Percentiles rank a stretch among this genome's conserved stretches.
Evolutionary conservation across 2,329 filamentous ascomycete genomes (phyloP).

Genomic region (Corynespora cassiicola): DNA sequence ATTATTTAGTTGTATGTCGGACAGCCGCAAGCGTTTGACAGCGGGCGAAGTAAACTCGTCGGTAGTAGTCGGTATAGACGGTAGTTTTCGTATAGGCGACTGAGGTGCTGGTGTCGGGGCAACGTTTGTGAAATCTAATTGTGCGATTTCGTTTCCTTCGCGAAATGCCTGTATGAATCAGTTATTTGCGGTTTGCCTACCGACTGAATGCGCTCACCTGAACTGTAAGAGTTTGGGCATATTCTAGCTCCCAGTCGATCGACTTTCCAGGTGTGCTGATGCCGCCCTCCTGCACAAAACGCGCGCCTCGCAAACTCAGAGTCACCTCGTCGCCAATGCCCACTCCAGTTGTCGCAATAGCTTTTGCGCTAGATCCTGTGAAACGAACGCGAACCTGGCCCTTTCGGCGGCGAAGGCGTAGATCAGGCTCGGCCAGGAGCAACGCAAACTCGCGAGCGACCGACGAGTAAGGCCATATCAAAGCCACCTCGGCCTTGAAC

Average conservation of each 20-base stretch:
- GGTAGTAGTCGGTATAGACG: conserved; percentile 7
- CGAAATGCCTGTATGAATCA: conserved; percentile 55
- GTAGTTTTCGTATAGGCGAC: conserved; percentile 27
- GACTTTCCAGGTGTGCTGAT: conserved; percentile 63
- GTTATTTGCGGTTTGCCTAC: conserved; percentile 7
- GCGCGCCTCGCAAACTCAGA: conserved; percentile 71
- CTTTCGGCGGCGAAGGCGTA: conserved; percentile 75
- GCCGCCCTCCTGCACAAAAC: conserved; percentile 66
- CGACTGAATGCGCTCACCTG: conserved; percentile 25
- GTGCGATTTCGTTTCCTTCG: conserved; percentile 55
- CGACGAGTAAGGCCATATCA: conserved; percentile 91
- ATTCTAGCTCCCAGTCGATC: conserved; percentile 64
- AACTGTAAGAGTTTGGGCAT: conserved; percentile 44
- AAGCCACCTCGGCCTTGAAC: conserved; percentile 76
- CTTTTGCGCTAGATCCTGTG: conserved; percentile 71
- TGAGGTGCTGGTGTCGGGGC: conserved; percentile 31
- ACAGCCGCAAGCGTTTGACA: conserved; percentile 73
- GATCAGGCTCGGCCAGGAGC: conserved; percentile 83
- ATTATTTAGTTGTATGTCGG: too few species aligned
- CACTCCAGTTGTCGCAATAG: conserved; percentile 69
- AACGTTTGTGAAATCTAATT: conserved; percentile 60
- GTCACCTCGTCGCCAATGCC: conserved; percentile 80
- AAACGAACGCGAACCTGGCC: conserved; percentile 86
- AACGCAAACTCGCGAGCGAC: conserved; percentile 76
- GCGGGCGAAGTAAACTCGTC: conserved; percentile 71